Conservation (phyloP, 108 stramenopile genomes). For the Pseudonitzschia pungens region DNA sequence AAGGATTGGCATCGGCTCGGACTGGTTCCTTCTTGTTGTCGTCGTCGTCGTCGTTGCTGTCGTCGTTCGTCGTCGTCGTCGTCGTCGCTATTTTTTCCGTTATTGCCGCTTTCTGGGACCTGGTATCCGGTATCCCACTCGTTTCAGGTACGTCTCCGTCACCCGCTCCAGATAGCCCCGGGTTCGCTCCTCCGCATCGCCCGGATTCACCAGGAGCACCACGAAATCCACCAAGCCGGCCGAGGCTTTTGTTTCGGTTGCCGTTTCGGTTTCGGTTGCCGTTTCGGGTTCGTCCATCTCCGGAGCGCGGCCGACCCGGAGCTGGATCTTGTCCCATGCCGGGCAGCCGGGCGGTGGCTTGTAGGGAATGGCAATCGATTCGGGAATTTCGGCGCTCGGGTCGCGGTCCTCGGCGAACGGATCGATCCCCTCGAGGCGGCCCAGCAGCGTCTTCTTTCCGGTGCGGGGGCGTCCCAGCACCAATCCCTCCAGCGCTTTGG, state of each 20-base stretch:
- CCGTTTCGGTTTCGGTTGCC: not conserved
- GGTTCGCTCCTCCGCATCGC: no score
- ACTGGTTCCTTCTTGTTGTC: constrained; percentile 15
- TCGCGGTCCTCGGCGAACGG: constrained; percentile 30
- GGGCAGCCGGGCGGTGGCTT: constrained; percentile 23
- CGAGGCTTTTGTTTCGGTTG: not conserved
- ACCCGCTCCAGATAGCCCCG: no score
- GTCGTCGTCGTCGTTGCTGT: no score
- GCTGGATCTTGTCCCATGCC: constrained; percentile 39
- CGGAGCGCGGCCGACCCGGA: constrained; percentile 16
- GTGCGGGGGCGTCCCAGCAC: constrained; percentile 46
- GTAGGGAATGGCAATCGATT: constrained; percentile 35
- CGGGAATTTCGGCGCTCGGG: not conserved
- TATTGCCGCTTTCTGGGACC: no score
- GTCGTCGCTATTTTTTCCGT: no score
- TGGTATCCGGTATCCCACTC: no score
- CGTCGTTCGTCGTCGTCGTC: no score
- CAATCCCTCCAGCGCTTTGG: constrained; percentile 25
- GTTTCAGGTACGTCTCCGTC: no score
- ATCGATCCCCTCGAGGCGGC: constrained; percentile 50
- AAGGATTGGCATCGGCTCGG: not conserved
- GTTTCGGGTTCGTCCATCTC: not conserved
- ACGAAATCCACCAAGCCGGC: constrained; percentile 32
- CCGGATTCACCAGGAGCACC: constrained; percentile 25
- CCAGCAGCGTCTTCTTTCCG: constrained; percentile 50